Conservation (phyloP, 495 filamentous ascomycete species). For the Penicillium coffeae region DNA sequence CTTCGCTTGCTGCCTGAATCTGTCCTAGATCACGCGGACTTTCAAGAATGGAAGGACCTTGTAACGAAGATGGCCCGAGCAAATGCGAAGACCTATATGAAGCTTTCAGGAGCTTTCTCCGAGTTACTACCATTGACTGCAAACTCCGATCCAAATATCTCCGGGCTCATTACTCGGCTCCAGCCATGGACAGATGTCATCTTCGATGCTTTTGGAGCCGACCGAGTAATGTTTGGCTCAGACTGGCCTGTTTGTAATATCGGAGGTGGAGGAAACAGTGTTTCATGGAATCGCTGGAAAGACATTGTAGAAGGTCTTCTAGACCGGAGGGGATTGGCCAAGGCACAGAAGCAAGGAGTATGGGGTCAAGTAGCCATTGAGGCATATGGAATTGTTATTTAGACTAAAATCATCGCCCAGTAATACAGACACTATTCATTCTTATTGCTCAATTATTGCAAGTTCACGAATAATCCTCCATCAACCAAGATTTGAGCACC, state of each 20-base stretch:
- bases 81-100: constrained; percentile 68
- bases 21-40: constrained; percentile 50
- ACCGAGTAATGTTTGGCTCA: constrained; percentile 80
- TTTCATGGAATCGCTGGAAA: constrained; percentile 48
- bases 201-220: constrained; percentile 62
- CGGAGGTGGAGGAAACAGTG: constrained; percentile 51
- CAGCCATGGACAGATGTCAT: constrained; percentile 64
- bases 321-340: constrained; percentile 50
- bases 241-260: constrained; percentile 88
- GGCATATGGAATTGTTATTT: constrained; percentile 55
- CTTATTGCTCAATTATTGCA: constrained; percentile 42
- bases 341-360: constrained; percentile 56
- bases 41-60: constrained; percentile 47
- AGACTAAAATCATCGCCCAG: not conserved
- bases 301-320: constrained; percentile 51
- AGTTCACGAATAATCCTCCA: constrained; percentile 70
- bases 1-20: constrained; percentile 45
- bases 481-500: constrained; percentile 84
- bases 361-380: constrained; percentile 66
- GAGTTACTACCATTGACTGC: constrained; percentile 56
- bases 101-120: constrained; percentile 78
- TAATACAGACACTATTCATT: not conserved
- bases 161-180: constrained; percentile 37
- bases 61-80: constrained; percentile 46
- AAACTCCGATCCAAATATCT: constrained; percentile 33